Conservation (phyloP, 2,329 filamentous ascomycete genomes). For the Knufia fluminis region DNA sequence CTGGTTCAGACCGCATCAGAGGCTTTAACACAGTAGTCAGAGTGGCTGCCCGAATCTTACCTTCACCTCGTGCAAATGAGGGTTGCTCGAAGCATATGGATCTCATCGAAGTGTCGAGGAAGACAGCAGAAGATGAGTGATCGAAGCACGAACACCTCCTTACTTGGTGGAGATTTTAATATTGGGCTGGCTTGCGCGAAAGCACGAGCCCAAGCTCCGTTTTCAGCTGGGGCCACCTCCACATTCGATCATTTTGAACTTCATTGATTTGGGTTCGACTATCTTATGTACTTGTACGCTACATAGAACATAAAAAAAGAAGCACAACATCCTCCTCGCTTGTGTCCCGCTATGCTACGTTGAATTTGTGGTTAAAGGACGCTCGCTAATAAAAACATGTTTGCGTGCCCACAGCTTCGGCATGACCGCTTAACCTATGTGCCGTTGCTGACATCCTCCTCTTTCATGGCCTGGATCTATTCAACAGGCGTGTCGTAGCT, state of each 20-base stretch:
- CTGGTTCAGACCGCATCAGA: too few relatives aligned
- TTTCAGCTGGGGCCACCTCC: background rate
- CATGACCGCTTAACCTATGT: background rate
- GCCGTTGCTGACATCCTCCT: constrained; percentile 3
- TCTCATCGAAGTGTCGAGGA: too few relatives aligned
- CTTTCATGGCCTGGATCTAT: background rate
- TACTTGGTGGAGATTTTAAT: background rate
- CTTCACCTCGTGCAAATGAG: too few relatives aligned
- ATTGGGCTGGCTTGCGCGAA: too few relatives aligned
- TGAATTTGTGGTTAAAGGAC: background rate
- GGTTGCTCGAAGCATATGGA: too few relatives aligned
- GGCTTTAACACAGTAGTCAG: too few relatives aligned
- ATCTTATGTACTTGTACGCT: background rate
- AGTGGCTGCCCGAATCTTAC: too few relatives aligned
- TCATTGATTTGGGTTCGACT: background rate
- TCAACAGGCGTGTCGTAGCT: background rate
- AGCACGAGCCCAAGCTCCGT: background rate
- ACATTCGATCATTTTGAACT: constrained; percentile 1
- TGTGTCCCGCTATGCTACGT: constrained; percentile 1
- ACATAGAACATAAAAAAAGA: background rate
- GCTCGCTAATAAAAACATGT: constrained; percentile 4
- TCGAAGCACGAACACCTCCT: background rate
- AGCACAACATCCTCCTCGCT: background rate
- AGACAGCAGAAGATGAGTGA: background rate
- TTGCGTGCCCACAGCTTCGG: background rate